A percentile compares a stretch with the other conserved stretches of the same genome.
Conservation (phyloP, 176 grass and related monocot species). For the Poa annua region DNA sequence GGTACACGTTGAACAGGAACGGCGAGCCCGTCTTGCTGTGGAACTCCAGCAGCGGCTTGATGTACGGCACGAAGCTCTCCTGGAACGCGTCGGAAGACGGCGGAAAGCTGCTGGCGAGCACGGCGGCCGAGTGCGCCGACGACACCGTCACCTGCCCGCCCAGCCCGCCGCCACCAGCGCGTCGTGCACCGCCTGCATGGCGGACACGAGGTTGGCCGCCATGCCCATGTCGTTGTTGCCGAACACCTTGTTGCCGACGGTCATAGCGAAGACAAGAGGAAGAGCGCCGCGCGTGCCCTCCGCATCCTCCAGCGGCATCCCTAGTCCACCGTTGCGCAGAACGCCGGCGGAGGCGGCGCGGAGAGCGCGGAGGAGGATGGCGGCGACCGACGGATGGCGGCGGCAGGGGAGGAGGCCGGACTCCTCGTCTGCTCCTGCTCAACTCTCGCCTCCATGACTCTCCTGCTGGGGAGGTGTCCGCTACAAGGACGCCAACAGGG, state of each 20-base stretch:
- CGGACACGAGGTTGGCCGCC: conserved; percentile 65
- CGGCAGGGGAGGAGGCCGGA: too few relatives aligned
- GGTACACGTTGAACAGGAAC: conserved; percentile 80
- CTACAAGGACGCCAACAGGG: too few relatives aligned
- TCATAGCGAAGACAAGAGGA: too few relatives aligned
- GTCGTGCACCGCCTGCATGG: conserved; percentile 67
- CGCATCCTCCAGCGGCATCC: too few relatives aligned
- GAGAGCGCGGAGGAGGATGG: too few relatives aligned
- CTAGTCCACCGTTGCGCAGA: too few relatives aligned
- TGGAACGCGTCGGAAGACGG: conserved; percentile 70
- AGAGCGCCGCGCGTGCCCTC: too few relatives aligned
- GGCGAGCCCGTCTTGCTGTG: conserved; percentile 54
- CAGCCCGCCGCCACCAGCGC: conserved; percentile 55
- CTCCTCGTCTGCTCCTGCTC: too few relatives aligned
- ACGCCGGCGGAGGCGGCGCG: too few relatives aligned
- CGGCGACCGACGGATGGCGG: too few relatives aligned
- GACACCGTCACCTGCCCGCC: conserved; percentile 57
- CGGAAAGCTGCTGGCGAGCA: conserved; percentile 70
- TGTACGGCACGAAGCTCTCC: conserved; percentile 60
- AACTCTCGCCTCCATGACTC: too few relatives aligned
- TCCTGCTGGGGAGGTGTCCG: too few relatives aligned
- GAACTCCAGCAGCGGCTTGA: conserved; percentile 72
- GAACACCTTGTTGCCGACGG: conserved; percentile 87
- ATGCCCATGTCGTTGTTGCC: conserved; percentile 43
- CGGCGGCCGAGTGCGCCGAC: conserved; percentile 67